Evolutionary conservation across 225 moss, liverwort and hornwort species (phyloP), one percentile per base, ranked within the genome.

Genomic region (Physcomitrium patens): DNA sequence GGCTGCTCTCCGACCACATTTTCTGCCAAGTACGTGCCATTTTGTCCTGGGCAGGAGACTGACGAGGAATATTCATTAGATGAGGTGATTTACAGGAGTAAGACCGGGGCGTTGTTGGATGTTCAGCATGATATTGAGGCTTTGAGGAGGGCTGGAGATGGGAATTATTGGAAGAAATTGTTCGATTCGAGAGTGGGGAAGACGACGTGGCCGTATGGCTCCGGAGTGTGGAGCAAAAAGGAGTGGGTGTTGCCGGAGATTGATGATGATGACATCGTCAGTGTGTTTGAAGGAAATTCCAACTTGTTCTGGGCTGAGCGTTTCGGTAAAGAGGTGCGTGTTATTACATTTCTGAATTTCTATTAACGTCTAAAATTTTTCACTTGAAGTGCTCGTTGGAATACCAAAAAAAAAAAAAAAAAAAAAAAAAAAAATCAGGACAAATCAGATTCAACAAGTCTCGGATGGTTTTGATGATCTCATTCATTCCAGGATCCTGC

Each of bases 301-400:
- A 74, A 74, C 23, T 74, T 74, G 74, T 74, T 74, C 54, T 74
- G 74, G 74, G 74, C 74, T 0, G 74, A 74, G 74, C 65, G 74
- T 31, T 74, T 74, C 56, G 74, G 74, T 19, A 52, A 51, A 23
- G 74, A 74, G 74, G 17, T 31, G 27, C 24, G 76, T 65, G 13
- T 12, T 45, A 8, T 42, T 14, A 17, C 24, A 45, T 10, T 50
- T 67, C 17, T 37, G 2, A 49, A 26, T 9, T 48, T 14, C 15
- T 22, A 48, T 3, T 9, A 24, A 46, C 31, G 7, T 20, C 31
- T 18, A 24, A n/a, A 12, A 47, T 14, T 65, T 48, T 68, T 68
- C 41, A 7, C 53, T 53, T 17, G 12, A 17, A 18, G 5, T 19
- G 1, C 5, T 63, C 8, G 61, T 41, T 16, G 37, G 16, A 37